Percentiles rank a stretch among this genome's conserved stretches.
Conservation (phyloP, 768 basidiomycete genomes). For the Hortiboletus campestris region DNA sequence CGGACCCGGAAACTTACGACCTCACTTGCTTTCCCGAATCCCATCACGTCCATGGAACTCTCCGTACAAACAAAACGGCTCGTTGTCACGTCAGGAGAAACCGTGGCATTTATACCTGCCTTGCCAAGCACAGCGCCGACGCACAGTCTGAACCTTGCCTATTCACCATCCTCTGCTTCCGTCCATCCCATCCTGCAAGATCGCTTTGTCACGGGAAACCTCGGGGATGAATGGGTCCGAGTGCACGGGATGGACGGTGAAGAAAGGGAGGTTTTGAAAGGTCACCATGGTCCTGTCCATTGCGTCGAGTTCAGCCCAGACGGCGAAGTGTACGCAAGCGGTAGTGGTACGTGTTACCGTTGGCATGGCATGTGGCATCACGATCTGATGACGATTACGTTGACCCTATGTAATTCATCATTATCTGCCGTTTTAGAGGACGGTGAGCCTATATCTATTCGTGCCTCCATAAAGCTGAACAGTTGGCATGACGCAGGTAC, state of each 20-base stretch:
- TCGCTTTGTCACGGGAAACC: constrained; percentile 89
- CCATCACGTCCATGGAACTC: constrained; percentile 94
- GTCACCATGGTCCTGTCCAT: constrained; percentile 97
- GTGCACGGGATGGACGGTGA: constrained; percentile 89
- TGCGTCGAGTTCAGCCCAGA: constrained; percentile 93
- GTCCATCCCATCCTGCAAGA: constrained; percentile 88
- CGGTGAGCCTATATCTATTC: constrained; percentile 42
- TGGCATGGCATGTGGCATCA: constrained; percentile 1
- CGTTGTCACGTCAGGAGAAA: constrained; percentile 88
- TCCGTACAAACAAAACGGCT: constrained; percentile 78
- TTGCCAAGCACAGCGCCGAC: constrained; percentile 59
- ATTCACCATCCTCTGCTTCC: constrained; percentile 91
- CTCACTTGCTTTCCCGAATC: constrained; percentile 66
- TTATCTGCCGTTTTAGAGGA: constrained; percentile 53
- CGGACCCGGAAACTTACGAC: constrained; percentile 72
- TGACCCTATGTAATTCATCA: constrained; percentile 1
- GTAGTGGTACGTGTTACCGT: constrained; percentile 69
- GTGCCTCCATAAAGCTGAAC: constrained; percentile 3
- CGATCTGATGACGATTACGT: constrained; percentile 11
- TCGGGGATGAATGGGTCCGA: constrained; percentile 93
- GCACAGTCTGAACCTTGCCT: constrained; percentile 76
- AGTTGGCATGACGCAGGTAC: constrained; percentile 54
- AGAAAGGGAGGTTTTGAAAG: constrained; percentile 89
- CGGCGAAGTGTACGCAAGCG: constrained; percentile 96
- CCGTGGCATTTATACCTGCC: constrained; percentile 87